Evolutionary conservation across 352 stramenopile genomes (phyloP).

Genomic region (Phytophthora gonapodyides): DNA sequence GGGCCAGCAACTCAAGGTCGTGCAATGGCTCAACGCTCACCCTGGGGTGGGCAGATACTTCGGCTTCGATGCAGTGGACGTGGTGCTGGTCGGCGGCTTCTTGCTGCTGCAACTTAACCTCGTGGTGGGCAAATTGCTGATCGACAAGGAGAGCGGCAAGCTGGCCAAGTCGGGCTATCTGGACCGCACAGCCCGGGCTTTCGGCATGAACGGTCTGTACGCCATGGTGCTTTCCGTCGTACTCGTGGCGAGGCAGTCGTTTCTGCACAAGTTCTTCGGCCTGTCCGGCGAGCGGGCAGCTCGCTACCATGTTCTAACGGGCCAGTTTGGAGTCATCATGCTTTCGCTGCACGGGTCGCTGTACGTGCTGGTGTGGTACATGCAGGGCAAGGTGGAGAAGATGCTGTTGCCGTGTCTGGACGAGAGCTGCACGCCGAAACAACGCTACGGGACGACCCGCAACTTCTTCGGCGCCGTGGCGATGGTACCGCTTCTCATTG

Average conservation of each 20-base stretch:
- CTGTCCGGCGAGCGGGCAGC: conserved; percentile 64
- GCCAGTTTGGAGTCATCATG: conserved; percentile 53
- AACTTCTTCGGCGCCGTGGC: conserved; percentile 71
- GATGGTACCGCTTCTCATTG: conserved; percentile 42
- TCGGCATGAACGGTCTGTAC: conserved; percentile 77
- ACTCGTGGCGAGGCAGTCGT: conserved; percentile 66
- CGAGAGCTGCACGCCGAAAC: conserved; percentile 41
- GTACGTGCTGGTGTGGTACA: conserved; percentile 61
- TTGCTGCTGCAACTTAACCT: conserved; percentile 63
- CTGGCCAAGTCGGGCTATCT: conserved; percentile 61
- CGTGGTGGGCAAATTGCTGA: conserved; percentile 65
- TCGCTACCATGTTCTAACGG: conserved; percentile 65
- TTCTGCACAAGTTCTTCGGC: conserved; percentile 59
- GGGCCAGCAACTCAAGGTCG: conserved; percentile 16
- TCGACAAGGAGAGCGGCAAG: conserved; percentile 69
- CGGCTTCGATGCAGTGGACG: conserved; percentile 55
- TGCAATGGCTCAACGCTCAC: conserved; percentile 37
- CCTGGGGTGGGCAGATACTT: conserved; percentile 23
- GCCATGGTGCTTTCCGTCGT: conserved; percentile 59
- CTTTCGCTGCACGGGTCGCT: conserved; percentile 56
- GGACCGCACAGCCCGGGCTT: conserved; percentile 49
- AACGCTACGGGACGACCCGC: conserved; percentile 54
- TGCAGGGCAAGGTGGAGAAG: conserved; percentile 50
- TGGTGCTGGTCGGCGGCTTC: conserved; percentile 48
- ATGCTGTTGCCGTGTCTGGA: conserved; percentile 63